phyloP scores from a whole-genome alignment of 352 stramenopile species.

The Pythium periplocum region DNA sequence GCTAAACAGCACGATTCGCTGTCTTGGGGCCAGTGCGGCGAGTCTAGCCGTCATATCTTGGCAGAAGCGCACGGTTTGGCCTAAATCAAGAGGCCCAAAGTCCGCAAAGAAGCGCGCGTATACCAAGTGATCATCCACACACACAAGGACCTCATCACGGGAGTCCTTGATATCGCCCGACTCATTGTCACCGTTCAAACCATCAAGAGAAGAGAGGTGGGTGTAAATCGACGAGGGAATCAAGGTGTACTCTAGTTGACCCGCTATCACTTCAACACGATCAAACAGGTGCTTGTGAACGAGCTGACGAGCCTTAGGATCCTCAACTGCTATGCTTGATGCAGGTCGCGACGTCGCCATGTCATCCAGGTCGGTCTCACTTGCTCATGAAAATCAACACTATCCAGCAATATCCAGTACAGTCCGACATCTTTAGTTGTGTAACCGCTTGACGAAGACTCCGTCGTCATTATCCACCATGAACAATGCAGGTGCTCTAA shows the following conservation, averaged over 20 bases:
- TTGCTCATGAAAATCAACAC: too few relatives aligned
- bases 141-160: background rate
- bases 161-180: too few relatives aligned
- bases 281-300: constrained; percentile 13
- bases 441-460: too few relatives aligned
- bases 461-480: too few relatives aligned
- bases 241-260: constrained; percentile 25
- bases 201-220: background rate
- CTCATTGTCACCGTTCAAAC: too few relatives aligned
- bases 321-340: background rate
- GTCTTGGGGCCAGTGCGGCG: background rate
- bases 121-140: constrained; percentile 67
- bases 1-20: constrained; percentile 78
- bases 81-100: constrained; percentile 95
- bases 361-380: too few relatives aligned
- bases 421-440: too few relatives aligned
- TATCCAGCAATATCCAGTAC: too few relatives aligned
- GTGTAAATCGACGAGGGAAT: constrained; percentile 7
- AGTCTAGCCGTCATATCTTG: constrained; percentile 68
- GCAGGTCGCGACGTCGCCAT: too few relatives aligned
- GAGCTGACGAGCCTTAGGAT: background rate
- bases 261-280: constrained; percentile 23
- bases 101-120: constrained; percentile 99
- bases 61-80: constrained; percentile 91
- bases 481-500: background rate